Evolutionary conservation across 2,329 filamentous ascomycete species (phyloP).

Genomic region (Aureobasidium zeae): DNA sequence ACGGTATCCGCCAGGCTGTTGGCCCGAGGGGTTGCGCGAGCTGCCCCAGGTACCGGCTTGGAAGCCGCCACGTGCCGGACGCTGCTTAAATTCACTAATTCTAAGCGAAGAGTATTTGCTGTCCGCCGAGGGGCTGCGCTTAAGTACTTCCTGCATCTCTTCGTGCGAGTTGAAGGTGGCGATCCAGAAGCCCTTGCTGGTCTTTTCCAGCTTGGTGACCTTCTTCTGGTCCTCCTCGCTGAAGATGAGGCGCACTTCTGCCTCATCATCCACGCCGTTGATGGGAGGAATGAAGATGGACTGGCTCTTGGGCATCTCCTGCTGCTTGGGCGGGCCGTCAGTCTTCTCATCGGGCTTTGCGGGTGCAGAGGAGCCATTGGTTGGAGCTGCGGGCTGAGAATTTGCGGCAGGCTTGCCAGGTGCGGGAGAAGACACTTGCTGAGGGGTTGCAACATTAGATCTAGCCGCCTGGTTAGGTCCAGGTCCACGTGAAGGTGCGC

Average conservation of each 20-base stretch:
- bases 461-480: conserved; percentile 15
- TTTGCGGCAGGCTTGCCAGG: conserved; percentile 19
- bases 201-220: conserved; percentile 60
- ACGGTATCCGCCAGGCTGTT: conserved; percentile 69
- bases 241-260: conserved; percentile 64
- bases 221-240: conserved; percentile 73
- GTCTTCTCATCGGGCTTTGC: conserved; percentile 23
- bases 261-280: conserved; percentile 54
- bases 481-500: conserved; percentile 23
- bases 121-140: conserved; percentile 57
- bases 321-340: conserved; percentile 20
- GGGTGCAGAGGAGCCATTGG: conserved; percentile 14
- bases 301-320: conserved; percentile 52
- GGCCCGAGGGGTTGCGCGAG: conserved; percentile 36
- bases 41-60: conserved; percentile 54
- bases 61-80: conserved; percentile 31
- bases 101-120: conserved; percentile 45
- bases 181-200: conserved; percentile 72
- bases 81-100: conserved; percentile 61
- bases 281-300: conserved; percentile 70
- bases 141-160: conserved; percentile 71
- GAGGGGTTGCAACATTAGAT: conserved; percentile 11
- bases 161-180: conserved; percentile 73
- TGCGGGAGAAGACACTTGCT: conserved; percentile 8
- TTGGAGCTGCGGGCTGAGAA: conserved; percentile 15